These are phyloP conservation scores for Fusarium metavorans DNA, from an alignment of 2,329 filamentous ascomycete species.

Conservation along the genomic window DNA sequence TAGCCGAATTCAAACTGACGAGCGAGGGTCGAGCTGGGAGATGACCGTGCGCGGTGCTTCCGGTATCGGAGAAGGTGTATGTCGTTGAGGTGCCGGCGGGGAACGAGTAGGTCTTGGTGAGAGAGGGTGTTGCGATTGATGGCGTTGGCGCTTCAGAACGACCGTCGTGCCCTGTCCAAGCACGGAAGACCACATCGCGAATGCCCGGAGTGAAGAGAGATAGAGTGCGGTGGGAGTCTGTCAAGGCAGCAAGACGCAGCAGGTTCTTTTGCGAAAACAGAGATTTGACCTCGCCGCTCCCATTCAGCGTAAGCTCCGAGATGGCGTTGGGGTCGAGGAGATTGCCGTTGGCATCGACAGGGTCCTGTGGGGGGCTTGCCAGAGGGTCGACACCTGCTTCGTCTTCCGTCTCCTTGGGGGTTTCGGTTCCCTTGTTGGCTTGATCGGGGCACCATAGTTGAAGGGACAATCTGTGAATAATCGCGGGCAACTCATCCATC, in stretches of 20 bases:
- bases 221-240: slow-evolving; percentile 88
- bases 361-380: slow-evolving; percentile 82
- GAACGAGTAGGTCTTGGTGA: slow-evolving; percentile 74
- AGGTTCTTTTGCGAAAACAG: slow-evolving; percentile 97
- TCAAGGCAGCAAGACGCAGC: slow-evolving; percentile 82
- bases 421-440: slow-evolving; percentile 59
- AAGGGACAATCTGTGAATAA: slow-evolving; percentile 92
- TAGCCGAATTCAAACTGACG: slow-evolving; percentile 70
- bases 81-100: slow-evolving; percentile 69
- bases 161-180: slow-evolving; percentile 86
- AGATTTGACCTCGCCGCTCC: slow-evolving; percentile 84
- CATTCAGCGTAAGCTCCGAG: slow-evolving; percentile 82
- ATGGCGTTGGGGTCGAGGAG: slow-evolving; percentile 80
- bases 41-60: slow-evolving; percentile 72
- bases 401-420: slow-evolving; percentile 62
- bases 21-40: slow-evolving; percentile 77
- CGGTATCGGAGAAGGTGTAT: slow-evolving; percentile 80
- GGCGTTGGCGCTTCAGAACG: slow-evolving; percentile 70
- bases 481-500: slow-evolving; percentile 97
- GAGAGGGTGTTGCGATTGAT: slow-evolving; percentile 60
- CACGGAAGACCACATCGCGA: slow-evolving; percentile 88
- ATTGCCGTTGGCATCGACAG: slow-evolving; percentile 84
- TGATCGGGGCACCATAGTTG: slow-evolving; percentile 92
- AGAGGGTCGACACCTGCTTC: slow-evolving; percentile 82
- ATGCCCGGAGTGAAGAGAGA: slow-evolving; percentile 95